Evolutionary conservation across 2,329 filamentous ascomycete genomes (phyloP), one percentile per base, ranked within the genome.

Genomic region (Pochonia chlamydosporia): DNA sequence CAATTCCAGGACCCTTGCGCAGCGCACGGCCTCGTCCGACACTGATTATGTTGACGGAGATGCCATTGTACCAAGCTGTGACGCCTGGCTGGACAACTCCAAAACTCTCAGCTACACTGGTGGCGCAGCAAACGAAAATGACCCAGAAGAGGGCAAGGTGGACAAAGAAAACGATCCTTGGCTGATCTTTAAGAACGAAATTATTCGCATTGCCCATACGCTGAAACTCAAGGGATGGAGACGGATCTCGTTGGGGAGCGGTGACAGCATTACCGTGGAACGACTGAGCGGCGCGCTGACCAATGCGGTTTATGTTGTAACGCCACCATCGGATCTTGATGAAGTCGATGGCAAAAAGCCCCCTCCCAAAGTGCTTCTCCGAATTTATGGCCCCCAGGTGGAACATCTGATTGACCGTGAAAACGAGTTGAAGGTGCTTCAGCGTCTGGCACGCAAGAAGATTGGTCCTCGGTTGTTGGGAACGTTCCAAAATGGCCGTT

Each of bases 361-460:
- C 20, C 78, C 79, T 0, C 64, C 68, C 3, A 96, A 95, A 65
- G 73, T 99, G 2, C 76, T 99, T 0, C 75, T 99, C 16, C 85
- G 93, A 33, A 86, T 99, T 49, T 99, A 99, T 58, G 93, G 93
- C 0, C 90, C 92, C 1, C 89, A 97, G 59, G 92, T 95, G 3
- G 92, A 96, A 60, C 89, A 97, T 64, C 77, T 99, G 37, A 99
- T 99, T 58, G 92, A 99, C 63, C 81, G 93, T 50, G 88, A 96
- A 48, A 87, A 86, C 21, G 93, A 99, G 64, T 74, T 99, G 14
- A 82, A 84, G 50, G 93, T 97, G 42, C 76, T 99, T 16, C 81
- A 85, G 49, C 85, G 93, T 36, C 78, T 99, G 26, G 89, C 88
- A 3, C 84, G 87, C 47, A 96, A 96, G 74, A 90, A 86, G 57